Base-by-base conservation (phyloP, 768 basidiomycete genomes). In the Kwoniella botswanensis region DNA sequence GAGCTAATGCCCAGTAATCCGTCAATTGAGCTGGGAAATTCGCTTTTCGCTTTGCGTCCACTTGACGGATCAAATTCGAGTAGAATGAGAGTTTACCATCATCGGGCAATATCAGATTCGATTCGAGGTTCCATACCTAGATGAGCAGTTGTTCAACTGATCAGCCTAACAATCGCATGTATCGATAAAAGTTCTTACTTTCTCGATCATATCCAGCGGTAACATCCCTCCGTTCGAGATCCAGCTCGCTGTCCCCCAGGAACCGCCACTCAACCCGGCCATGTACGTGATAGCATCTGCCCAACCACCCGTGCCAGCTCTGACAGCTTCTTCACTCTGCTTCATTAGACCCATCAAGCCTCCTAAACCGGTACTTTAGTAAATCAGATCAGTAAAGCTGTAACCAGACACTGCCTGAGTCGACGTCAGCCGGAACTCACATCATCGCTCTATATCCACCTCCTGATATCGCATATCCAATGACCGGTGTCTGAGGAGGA, bases 241-340 rank as follows among this genome's bases (percentile, higher is more conserved):
- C 68, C 92, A 82, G 0, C 90, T 92, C 4, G 70, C 71, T 7
- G 81, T 79, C 1, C 70, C 79, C 81, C 80, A 83, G 46, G 70
- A 72, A 15, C 82, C 82, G n/a, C 82, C 82, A 55, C 76, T 78
- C 6, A 92, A 85, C 1, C 88, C 90, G 7, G 88, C 82, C 46
- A 90, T 84, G 83, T 92, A 93, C 3, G 88, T 89, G 4, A 88
- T 82, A n/a, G 90, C 88, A 78, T 92, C 91, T 57, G 90, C 83
- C 13, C 92, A 85, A 1, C 90, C 90, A 1, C 90, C 90, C 0
- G 89, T 90, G 4, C 90, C 90, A 1, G 63, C 67, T 7, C 83
- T 85, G 0, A 84, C 80, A 74, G 88, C 88, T 26, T 88, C 86
- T 1, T 81, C 79, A 69, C 91, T 91, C 46, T 64, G 89, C 84